phyloP scores from a whole-genome alignment of 306 rosid species.

The Glycine tomentella region DNA sequence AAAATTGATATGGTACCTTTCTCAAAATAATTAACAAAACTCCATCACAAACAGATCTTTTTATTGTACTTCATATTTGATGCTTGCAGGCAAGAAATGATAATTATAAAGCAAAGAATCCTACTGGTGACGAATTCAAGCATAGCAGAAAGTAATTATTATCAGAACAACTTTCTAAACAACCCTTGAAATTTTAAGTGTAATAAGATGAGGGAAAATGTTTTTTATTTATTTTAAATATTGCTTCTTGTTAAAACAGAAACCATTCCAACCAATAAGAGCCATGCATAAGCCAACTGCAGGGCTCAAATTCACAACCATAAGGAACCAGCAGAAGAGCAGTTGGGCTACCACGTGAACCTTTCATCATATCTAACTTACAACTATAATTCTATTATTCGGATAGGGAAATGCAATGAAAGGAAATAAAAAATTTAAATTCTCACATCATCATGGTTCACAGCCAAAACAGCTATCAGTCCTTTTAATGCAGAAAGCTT shows the following conservation, averaged over 20 bases:
- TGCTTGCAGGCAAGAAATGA: conserved; percentile 13
- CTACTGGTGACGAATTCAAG: background rate
- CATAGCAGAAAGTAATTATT: background rate
- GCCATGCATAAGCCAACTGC: conserved; percentile 25
- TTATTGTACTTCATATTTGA: background rate
- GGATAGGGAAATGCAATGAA: conserved; percentile 31
- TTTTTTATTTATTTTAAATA: background rate
- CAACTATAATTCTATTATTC: conserved; percentile 10
- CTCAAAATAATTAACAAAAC: background rate
- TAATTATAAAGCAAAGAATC: conserved; percentile 30
- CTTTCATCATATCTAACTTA: conserved; percentile 28
- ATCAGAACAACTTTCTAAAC: conserved; percentile 16
- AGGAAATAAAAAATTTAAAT: conserved; percentile 42
- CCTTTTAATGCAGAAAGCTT: conserved; percentile 77
- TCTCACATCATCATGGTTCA: conserved; percentile 76
- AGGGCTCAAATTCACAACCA: conserved; percentile 21
- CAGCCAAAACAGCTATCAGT: conserved; percentile 66
- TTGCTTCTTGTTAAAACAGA: conserved; percentile 28
- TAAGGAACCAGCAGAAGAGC: conserved; percentile 17
- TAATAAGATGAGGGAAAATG: conserved; percentile 19
- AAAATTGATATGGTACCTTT: conserved; percentile 19
- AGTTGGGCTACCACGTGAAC: conserved; percentile 17
- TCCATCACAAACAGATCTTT: conserved; percentile 2
- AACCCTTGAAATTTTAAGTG: conserved; percentile 4
- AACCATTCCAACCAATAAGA: conserved; percentile 33